phyloP scores from a whole-genome alignment of 305 asterid genomes.

The Fraxinus latifolia region DNA sequence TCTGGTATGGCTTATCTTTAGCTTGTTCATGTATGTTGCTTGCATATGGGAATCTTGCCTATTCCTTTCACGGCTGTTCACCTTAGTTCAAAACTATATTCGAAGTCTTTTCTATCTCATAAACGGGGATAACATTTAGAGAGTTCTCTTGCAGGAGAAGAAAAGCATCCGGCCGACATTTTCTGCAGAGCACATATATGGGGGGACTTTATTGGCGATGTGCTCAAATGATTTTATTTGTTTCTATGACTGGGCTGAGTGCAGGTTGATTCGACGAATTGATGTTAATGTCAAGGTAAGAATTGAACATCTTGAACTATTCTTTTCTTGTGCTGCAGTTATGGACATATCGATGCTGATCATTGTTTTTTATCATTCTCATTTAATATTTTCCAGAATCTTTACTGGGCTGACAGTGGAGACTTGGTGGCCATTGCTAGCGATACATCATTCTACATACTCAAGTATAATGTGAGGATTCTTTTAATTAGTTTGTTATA shows the following conservation, averaged over 20 bases:
- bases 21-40: neutral
- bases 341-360: neutral
- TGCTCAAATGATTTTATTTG: constrained; percentile 95
- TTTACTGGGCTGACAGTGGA: constrained; percentile 72
- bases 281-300: constrained; percentile 95
- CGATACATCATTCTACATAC: constrained; percentile 56
- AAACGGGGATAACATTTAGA: constrained; percentile 20
- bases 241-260: constrained; percentile 93
- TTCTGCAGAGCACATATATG: constrained; percentile 91
- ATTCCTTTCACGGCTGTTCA: neutral
- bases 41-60: neutral
- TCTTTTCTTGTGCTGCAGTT: neutral
- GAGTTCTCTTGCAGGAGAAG: constrained; percentile 72
- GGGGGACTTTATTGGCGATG: constrained; percentile 87
- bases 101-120: constrained; percentile 9
- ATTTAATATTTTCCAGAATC: constrained; percentile 44
- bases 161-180: constrained; percentile 94
- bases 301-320: constrained; percentile 13
- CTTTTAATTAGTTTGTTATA: neutral
- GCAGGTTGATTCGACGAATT: constrained; percentile 88
- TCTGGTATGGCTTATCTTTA: neutral
- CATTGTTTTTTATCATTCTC: constrained; percentile 1
- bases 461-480: constrained; percentile 38
- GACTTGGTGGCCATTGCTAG: constrained; percentile 57
- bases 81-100: neutral